Evolutionary conservation across 495 filamentous ascomycete species (phyloP), one percentile per base, ranked within the genome.

Genomic region (Trichodelitschia bisporula): DNA sequence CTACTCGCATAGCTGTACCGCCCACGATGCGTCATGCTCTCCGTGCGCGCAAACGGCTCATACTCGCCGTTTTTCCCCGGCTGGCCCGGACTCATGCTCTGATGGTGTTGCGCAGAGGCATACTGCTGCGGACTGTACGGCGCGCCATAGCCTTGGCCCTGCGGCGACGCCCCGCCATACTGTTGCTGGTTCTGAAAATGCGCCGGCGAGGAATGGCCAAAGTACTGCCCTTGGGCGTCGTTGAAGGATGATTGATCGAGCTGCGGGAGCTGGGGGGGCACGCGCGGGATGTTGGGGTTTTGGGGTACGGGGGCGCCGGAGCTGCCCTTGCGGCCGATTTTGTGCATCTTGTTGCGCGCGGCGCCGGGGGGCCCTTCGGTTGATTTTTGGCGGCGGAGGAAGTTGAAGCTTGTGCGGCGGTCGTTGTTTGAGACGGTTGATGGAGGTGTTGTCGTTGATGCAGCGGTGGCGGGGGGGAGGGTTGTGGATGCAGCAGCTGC

Each of bases 1-100:
- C 76, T 89, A 53, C 78, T 91, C 30, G 84, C 86, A 46, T 93
- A 93, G 53, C 83, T 93, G 53, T 92, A 91, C 28, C 86, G 77
- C 30, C 86, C 82, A 41, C 86, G 78, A 53, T 97, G 71, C 32
- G 89, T 80, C 78, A 97, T 93, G 61, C 86, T 97, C 53, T 82
- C 77, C 18, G 72, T 69, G 19, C 74, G 62, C 25, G 76, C 66
- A 48, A 83, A 83, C 14, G 78, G 74, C 44, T 90, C 79, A 30
- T 44, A 57, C 37, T 46, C 46, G 1, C 12, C 17, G 14, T 18
- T 36, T 5, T 28, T 24, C 8, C 40, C 28, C 8, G 43, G 39
- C 35, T 33, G 47, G 36, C 46, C 38, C 50, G 30, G 30, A 41
- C 15, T 46, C 53, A 33, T 19, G 38, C 39, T 19, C 27, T 28